These are phyloP conservation scores for Trichophyton benhamiae DNA, from an alignment of 2,329 filamentous ascomycete genomes.

Conservation along the genomic window DNA sequence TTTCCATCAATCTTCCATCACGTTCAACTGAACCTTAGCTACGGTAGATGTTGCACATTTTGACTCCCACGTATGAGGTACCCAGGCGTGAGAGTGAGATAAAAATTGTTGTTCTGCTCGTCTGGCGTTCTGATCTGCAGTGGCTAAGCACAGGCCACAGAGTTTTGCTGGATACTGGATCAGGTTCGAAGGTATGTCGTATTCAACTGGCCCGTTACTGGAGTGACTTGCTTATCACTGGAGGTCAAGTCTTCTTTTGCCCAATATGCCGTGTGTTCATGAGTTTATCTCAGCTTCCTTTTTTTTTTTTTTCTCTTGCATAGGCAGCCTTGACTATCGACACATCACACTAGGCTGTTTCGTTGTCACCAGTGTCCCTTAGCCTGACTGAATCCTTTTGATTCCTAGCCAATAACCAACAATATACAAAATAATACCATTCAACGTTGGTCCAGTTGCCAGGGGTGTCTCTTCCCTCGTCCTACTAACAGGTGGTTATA, in stretches of 20 bases:
- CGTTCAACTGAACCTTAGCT: not conserved
- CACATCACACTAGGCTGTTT: not conserved
- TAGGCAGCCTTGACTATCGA: not conserved
- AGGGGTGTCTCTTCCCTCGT: not conserved
- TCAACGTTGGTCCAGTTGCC: not conserved
- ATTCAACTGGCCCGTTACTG: not conserved
- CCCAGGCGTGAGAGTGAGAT: not conserved
- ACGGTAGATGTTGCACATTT: not conserved
- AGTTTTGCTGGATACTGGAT: too few species aligned
- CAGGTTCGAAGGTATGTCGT: not conserved
- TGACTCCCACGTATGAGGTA: not conserved
- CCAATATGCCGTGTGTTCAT: too few species aligned
- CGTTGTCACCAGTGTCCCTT: not conserved
- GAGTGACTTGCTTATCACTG: too few species aligned
- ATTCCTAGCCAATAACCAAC: not conserved
- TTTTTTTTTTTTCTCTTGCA: not conserved
- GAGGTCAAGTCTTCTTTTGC: too few species aligned
- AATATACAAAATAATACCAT: not conserved
- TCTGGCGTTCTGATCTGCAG: not conserved
- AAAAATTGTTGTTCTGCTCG: not conserved
- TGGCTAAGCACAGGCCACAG: not conserved
- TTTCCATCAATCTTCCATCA: constrained; percentile 1
- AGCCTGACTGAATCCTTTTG: not conserved
- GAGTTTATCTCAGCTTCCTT: not conserved
- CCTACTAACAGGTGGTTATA: not conserved